Evolutionary conservation across 495 filamentous ascomycete species (phyloP).

Genomic region (Penicillium silybi): DNA sequence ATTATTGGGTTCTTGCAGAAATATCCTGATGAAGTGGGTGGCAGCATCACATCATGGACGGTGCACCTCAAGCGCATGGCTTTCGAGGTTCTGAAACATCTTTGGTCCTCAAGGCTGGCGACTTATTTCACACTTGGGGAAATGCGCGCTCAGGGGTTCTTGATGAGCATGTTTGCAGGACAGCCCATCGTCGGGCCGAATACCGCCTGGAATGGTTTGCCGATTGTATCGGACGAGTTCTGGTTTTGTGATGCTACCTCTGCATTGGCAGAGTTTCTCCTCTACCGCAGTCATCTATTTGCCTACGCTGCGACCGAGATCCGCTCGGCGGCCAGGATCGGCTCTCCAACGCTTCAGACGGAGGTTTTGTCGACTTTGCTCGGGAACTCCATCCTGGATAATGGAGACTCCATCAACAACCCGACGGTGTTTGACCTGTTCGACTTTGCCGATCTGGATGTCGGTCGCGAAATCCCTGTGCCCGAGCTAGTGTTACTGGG

Average conservation of each 20-base stretch:
- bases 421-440: constrained; percentile 86
- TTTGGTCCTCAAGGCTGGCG: constrained; percentile 86
- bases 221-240: constrained; percentile 55
- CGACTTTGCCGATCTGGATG: constrained; percentile 78
- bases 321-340: constrained; percentile 63
- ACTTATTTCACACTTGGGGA: constrained; percentile 67
- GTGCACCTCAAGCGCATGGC: constrained; percentile 68
- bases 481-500: constrained; percentile 54
- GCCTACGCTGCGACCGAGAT: constrained; percentile 84
- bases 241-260: constrained; percentile 57
- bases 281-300: constrained; percentile 66
- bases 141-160: constrained; percentile 68
- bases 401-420: constrained; percentile 57
- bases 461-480: constrained; percentile 39
- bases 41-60: constrained; percentile 64
- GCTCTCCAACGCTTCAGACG: constrained; percentile 69
- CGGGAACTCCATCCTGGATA: constrained; percentile 63
- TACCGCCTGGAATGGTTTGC: constrained; percentile 64
- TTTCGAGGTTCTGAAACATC: constrained; percentile 68
- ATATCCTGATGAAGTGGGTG: constrained; percentile 58
- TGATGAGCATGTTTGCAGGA: constrained; percentile 63
- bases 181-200: constrained; percentile 61
- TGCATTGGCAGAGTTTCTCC: constrained; percentile 69
- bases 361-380: constrained; percentile 75
- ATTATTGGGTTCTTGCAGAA: constrained; percentile 63